phyloP scores from a whole-genome alignment of 2,329 filamentous ascomycete species.

The Trichoderma cornu-damae region DNA sequence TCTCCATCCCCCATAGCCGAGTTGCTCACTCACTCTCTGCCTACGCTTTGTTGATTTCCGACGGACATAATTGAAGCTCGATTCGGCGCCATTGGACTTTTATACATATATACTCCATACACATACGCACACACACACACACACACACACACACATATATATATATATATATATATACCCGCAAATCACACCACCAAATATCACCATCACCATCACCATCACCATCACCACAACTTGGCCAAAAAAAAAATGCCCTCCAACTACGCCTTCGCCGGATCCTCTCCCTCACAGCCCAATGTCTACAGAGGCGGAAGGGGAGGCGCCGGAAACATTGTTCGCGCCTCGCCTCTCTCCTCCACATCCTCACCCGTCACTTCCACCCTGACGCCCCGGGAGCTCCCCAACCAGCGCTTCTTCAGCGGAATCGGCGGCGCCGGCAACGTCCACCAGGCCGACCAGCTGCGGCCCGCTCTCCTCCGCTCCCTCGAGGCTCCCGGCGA shows the following conservation, averaged over 20 bases:
- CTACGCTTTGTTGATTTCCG: no score
- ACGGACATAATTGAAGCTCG: no score
- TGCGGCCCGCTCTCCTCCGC: constrained; percentile 27
- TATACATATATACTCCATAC: background rate
- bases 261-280: constrained; percentile 33
- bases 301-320: constrained; percentile 51
- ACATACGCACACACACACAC: background rate
- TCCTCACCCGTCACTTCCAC: constrained; percentile 41
- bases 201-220: background rate
- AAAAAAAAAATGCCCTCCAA: constrained; percentile 25
- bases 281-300: constrained; percentile 30
- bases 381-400: constrained; percentile 37
- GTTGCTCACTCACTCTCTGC: no score
- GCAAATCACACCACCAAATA: background rate
- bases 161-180: background rate
- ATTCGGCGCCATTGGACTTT: no score
- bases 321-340: constrained; percentile 51
- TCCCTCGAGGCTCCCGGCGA: constrained; percentile 45
- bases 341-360: constrained; percentile 37
- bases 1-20: no score
- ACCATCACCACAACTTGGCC: constrained; percentile 14
- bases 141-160: background rate
- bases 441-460: constrained; percentile 41
- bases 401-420: constrained; percentile 50
- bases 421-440: constrained; percentile 66